Conservation (phyloP, 2,329 filamentous ascomycete species). For the Pseudocercospora vitis region DNA sequence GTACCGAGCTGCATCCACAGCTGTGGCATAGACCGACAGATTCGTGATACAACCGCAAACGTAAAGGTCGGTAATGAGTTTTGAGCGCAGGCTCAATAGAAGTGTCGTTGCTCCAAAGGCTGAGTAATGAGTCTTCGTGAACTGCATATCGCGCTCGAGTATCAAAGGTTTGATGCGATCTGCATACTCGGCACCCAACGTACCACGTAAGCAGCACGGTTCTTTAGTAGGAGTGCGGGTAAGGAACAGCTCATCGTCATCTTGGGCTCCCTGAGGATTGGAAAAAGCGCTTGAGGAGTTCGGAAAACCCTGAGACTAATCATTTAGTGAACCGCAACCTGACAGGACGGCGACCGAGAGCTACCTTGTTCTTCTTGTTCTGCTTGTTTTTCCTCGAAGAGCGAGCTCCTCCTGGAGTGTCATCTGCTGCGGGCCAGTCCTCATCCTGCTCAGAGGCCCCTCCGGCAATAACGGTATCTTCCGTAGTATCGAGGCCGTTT, state of each 20-base stretch:
- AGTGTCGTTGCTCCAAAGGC: conserved; percentile 76
- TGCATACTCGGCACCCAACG: conserved; percentile 53
- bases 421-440: conserved; percentile 5
- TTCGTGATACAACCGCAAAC: conserved; percentile 86
- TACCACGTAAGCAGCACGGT: conserved; percentile 45
- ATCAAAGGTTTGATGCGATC: conserved; percentile 53
- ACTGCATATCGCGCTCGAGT: conserved; percentile 53
- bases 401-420: too few species aligned
- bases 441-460: conserved; percentile 12
- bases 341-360: not conserved
- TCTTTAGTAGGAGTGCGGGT: conserved; percentile 40
- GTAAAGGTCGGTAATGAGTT: conserved; percentile 84
- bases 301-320: not conserved
- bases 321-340: not conserved
- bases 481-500: conserved; percentile 24
- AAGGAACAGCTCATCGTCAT: conserved; percentile 51
- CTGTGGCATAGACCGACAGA: conserved; percentile 85
- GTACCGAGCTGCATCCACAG: conserved; percentile 83
- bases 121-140: conserved; percentile 80
- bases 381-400: not conserved
- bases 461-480: conserved; percentile 31
- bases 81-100: conserved; percentile 75
- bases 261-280: conserved; percentile 25
- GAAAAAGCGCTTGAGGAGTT: conserved; percentile 12
- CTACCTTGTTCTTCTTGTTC: conserved; percentile 20